Percentiles rank a stretch among this genome's conserved stretches.
Conservation (phyloP, 2,329 filamentous ascomycete genomes). For the Pseudogymnoascus sp. region DNA sequence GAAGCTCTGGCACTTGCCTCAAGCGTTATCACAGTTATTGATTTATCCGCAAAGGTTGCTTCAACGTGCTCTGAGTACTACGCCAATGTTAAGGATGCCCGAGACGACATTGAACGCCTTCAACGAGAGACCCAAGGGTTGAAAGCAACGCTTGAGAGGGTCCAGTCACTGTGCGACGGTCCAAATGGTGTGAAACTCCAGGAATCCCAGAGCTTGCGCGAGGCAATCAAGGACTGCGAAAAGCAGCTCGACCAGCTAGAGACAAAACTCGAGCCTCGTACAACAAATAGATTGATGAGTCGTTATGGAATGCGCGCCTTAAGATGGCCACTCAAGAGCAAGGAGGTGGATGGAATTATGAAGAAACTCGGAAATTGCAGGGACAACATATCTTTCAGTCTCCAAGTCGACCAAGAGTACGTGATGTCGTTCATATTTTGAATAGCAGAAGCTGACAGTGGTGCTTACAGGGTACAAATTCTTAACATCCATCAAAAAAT, state of each 20-base stretch:
- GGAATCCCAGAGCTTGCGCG: constrained; percentile 21
- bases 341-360: constrained; percentile 28
- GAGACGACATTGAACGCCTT: constrained; percentile 29
- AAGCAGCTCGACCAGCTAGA: constrained; percentile 23
- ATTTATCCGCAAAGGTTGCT: constrained; percentile 32
- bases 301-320: constrained; percentile 29
- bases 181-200: constrained; percentile 24
- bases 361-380: constrained; percentile 25
- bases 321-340: constrained; percentile 34
- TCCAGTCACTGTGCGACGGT: constrained; percentile 25
- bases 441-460: background rate
- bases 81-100: constrained; percentile 27
- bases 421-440: constrained; percentile 13
- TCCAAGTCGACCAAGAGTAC: constrained; percentile 32
- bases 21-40: constrained; percentile 32
- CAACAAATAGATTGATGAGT: constrained; percentile 26
- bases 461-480: background rate
- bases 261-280: constrained; percentile 22
- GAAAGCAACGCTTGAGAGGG: constrained; percentile 22
- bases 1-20: constrained; percentile 27
- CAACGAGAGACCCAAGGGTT: constrained; percentile 25
- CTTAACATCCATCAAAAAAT: constrained; percentile 8
- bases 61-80: constrained; percentile 32
- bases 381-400: constrained; percentile 24
- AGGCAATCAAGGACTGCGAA: constrained; percentile 18